These are phyloP conservation scores for Russula brevipes DNA, from an alignment of 768 basidiomycete species.

Conservation along the genomic window DNA sequence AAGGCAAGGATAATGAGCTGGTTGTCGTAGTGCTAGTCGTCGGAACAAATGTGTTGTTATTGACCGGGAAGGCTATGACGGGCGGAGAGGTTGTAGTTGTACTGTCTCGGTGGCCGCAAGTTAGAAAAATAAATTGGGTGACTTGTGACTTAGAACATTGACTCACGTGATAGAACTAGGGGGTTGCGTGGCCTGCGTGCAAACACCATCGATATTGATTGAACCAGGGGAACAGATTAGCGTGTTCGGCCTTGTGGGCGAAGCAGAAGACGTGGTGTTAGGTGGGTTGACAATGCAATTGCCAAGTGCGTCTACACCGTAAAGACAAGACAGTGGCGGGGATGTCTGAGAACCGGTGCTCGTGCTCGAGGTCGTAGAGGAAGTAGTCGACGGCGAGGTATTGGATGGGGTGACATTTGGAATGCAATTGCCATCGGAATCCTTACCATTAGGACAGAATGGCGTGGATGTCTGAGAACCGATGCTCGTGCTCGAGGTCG, in stretches of 20 bases:
- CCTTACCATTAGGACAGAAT: too few relatives aligned
- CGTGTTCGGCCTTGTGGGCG: not conserved
- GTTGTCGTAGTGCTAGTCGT: constrained; percentile 14
- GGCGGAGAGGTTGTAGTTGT: constrained; percentile 7
- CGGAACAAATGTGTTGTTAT: not conserved
- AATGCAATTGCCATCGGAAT: too few relatives aligned
- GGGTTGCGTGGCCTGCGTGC: not conserved
- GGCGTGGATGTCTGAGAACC: too few relatives aligned
- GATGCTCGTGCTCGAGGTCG: too few relatives aligned
- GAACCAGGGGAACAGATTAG: not conserved
- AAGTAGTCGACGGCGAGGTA: too few relatives aligned
- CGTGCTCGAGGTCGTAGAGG: too few relatives aligned
- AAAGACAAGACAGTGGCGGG: not conserved
- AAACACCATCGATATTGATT: not conserved
- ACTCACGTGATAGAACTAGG: constrained; percentile 3
- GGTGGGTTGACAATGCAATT: not conserved
- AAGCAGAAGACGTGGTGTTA: not conserved
- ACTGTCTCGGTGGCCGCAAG: not conserved
- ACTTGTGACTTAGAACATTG: not conserved
- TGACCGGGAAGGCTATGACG: constrained; percentile 19
- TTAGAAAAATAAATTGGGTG: not conserved
- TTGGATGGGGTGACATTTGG: too few relatives aligned
- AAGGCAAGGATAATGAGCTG: constrained; percentile 22
- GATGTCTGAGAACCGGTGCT: too few relatives aligned
- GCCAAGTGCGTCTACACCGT: constrained; percentile 6